Conservation (phyloP, 2,329 filamentous ascomycete species). For the Ophiosphaerella korrae region DNA sequence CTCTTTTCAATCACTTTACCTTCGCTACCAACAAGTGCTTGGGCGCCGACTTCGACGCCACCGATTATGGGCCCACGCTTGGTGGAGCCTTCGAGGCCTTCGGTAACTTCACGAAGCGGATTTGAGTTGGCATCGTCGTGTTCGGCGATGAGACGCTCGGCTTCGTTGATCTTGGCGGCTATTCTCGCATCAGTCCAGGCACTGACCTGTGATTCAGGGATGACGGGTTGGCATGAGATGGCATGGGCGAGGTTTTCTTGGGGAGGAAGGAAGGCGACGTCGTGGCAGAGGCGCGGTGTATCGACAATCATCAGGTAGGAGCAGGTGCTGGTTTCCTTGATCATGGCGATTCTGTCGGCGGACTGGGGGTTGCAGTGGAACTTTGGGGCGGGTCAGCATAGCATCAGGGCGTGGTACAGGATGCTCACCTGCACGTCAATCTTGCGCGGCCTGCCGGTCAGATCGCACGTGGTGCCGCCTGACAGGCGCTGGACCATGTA, state of each 20-base stretch:
- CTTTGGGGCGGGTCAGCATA: constrained; percentile 38
- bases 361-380: constrained; percentile 79
- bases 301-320: constrained; percentile 92
- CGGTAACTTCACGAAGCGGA: constrained; percentile 41
- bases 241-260: constrained; percentile 75
- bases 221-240: constrained; percentile 76
- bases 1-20: constrained; percentile 62
- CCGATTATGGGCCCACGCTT: constrained; percentile 57
- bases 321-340: constrained; percentile 91
- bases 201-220: constrained; percentile 60
- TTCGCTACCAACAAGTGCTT: constrained; percentile 59
- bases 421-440: constrained; percentile 73
- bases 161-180: constrained; percentile 37
- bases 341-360: constrained; percentile 81
- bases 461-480: constrained; percentile 81
- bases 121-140: constrained; percentile 33
- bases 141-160: constrained; percentile 32
- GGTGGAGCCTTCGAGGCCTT: constrained; percentile 33
- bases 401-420: constrained; percentile 7
- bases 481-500: constrained; percentile 84
- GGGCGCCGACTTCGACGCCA: constrained; percentile 64
- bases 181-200: constrained; percentile 49
- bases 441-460: constrained; percentile 79
- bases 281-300: constrained; percentile 84
- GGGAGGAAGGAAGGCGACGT: constrained; percentile 83